These are phyloP conservation scores for Xanthoceras sorbifolium DNA, from an alignment of 345 rosid species.

Conservation along the genomic window DNA sequence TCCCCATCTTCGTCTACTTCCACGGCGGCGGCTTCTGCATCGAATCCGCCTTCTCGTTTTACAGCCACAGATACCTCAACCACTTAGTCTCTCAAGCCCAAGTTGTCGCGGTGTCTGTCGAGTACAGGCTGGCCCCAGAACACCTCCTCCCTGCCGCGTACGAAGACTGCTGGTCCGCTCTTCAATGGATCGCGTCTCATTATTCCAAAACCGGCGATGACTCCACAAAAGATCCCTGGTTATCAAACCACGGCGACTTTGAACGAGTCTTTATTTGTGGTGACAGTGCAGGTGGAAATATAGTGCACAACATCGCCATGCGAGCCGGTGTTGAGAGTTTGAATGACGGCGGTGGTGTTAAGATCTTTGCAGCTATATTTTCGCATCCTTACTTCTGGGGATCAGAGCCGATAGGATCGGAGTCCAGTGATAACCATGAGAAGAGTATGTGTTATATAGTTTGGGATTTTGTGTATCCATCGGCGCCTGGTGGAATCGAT, in stretches of 20 bases:
- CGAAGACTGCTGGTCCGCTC: slow-evolving; percentile 42
- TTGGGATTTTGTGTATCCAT: slow-evolving; percentile 21
- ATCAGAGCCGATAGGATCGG: slow-evolving; percentile 26
- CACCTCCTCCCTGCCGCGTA: slow-evolving; percentile 35
- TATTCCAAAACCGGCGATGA: neutral
- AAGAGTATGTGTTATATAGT: neutral
- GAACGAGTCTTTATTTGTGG: slow-evolving; percentile 24
- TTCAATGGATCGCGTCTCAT: slow-evolving; percentile 40
- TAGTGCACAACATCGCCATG: slow-evolving; percentile 29
- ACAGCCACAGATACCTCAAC: slow-evolving; percentile 27
- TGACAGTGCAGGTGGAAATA: slow-evolving; percentile 38
- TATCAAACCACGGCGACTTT: slow-evolving; percentile 23
- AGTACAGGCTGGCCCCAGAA: slow-evolving; percentile 47
- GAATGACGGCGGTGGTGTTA: slow-evolving; percentile 23
- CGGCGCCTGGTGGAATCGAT: slow-evolving; percentile 30
- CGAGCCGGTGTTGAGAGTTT: slow-evolving; percentile 18
- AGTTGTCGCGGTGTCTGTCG: slow-evolving; percentile 34
- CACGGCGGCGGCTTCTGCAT: slow-evolving; percentile 39
- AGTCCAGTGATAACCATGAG: neutral
- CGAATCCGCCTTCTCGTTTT: slow-evolving; percentile 32
- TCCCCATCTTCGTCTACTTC: slow-evolving; percentile 36
- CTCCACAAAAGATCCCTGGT: slow-evolving; percentile 20
- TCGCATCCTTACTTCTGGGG: slow-evolving; percentile 43
- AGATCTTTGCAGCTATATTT: slow-evolving; percentile 26
- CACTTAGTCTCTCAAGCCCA: slow-evolving; percentile 27